phyloP scores from a whole-genome alignment of 148 eudicot genomes.

The Fagopyrum homotropicum region DNA sequence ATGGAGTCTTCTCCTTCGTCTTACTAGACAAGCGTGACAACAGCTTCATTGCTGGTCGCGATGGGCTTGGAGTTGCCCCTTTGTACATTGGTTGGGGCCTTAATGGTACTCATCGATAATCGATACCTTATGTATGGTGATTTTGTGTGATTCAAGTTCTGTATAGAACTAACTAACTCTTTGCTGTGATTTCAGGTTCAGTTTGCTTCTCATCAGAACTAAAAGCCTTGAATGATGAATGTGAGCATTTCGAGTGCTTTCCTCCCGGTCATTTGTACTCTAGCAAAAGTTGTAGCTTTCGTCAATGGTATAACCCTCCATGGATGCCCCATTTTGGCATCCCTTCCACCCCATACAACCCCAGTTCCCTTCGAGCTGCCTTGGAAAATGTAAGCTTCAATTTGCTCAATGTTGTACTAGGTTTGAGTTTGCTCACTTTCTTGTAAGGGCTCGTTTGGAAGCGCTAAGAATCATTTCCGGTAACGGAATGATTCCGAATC shows the following conservation, averaged over 20 bases:
- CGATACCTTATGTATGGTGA: background rate
- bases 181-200: constrained; percentile 39
- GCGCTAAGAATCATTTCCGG: background rate
- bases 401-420: background rate
- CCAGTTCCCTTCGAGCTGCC: constrained; percentile 60
- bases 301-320: constrained; percentile 84
- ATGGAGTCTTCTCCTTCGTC: constrained; percentile 91
- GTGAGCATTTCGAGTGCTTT: constrained; percentile 78
- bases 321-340: constrained; percentile 65
- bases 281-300: constrained; percentile 53
- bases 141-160: background rate
- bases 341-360: constrained; percentile 83
- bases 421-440: too few relatives aligned
- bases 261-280: constrained; percentile 90
- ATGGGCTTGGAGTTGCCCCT: constrained; percentile 86
- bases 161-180: background rate
- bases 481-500: too few relatives aligned
- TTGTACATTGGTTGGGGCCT: constrained; percentile 95
- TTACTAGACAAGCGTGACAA: constrained; percentile 77
- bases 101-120: constrained; percentile 45
- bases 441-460: background rate
- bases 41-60: constrained; percentile 80
- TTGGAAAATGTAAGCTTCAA: constrained; percentile 54
- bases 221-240: constrained; percentile 77
- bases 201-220: constrained; percentile 88